Base-by-base conservation (phyloP, 208 protist genomes). In the Trypanosoma vivax region DNA sequence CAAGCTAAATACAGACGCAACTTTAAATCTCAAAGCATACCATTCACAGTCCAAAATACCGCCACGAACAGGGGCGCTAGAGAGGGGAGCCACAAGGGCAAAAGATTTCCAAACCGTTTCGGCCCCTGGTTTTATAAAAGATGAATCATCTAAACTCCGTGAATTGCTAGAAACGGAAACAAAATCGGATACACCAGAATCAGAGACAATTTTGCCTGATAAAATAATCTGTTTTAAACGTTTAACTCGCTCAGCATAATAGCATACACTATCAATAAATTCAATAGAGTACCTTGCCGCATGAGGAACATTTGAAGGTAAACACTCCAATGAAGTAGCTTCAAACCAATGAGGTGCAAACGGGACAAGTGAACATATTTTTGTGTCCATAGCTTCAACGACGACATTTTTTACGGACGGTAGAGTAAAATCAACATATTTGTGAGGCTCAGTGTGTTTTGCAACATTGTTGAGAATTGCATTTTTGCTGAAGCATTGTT, bases 171-270 rank as follows among this genome's bases (percentile, higher is more conserved):
- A 9, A 24, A 19, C 23, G 47, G 7, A 29, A 31, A 38, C 13
- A 24, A 43, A 37, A 43, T 14, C 10, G 3, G 2, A 31, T 25
- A 58, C 6, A 47, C 50, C 50, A 33, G 59, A 56, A 28, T 65
- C 50, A 19, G 58, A 28, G 27, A 65, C 33, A 25, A 65, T 14
- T 38, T 65, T 65, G 5, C 59, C 59, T 23, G 59, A 56, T 33
- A 30, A 41, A 50, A 65, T 52, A 16, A 65, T 33, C 28, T 29
- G 49, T 18, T 38, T 39, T 9, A 92, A 53, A 3, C 60, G 66
- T 35, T 65, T 59, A 24, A 85, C 64, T 9, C 84, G 77, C 60
- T 92, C 84, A 52, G 80, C 79, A 46, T 88, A 80, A 52, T 80
- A 85, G 11, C 64, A 76, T 5, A 69, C 75, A 1, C 70, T 87